Base-by-base conservation (phyloP, 2,329 filamentous ascomycete species). In the Stagonosporopsis rhizophila region DNA sequence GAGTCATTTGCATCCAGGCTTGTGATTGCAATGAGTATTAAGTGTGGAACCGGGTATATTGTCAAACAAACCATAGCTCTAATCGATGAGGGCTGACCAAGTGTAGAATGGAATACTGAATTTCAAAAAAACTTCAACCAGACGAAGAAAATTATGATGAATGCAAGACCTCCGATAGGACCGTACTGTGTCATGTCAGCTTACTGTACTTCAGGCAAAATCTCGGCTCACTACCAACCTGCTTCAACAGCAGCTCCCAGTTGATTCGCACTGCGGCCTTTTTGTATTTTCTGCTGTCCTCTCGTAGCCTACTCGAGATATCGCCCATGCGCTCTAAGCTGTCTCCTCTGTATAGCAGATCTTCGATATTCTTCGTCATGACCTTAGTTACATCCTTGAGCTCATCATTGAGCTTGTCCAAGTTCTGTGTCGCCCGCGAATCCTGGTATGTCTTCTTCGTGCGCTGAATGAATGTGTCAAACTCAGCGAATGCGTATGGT, bases 311-410 rank as follows among this genome's bases (percentile, higher is more conserved):
- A 53, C 87, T 89, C 69, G 90, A 96, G 73, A 97, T 89, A 80
- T 98, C 94, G 59, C 95, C 94, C 95, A 99, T 99, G 70, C 92
- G 86, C 80, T 99, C 95, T 66, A 99, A 79, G 70, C 89, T 95
- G 75, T 99, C 95, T 25, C 95, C 95, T 60, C 96, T 84, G 76
- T 99, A 99, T 49, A 99, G 81, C 72, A 99, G 80, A 77, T 99
- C 95, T 82, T 99, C 95, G 67, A 99, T 98, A 77, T 99, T 99
- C 86, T 98, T 98, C 52, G 93, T 98, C 96, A 99, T 99, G 73
- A 99, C 93, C 80, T 97, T 93, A 1, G 95, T 98, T 52, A 99
- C 96, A 78, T 98, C 95, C 76, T 93, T 89, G 64, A 99, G 85
- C 83, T 99, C 96, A 73, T 97, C 92, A 74, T 99, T 98, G 64